Conservation (phyloP, 1,284 basidiomycete genomes). For the Salmacisia buchloeana region DNA sequence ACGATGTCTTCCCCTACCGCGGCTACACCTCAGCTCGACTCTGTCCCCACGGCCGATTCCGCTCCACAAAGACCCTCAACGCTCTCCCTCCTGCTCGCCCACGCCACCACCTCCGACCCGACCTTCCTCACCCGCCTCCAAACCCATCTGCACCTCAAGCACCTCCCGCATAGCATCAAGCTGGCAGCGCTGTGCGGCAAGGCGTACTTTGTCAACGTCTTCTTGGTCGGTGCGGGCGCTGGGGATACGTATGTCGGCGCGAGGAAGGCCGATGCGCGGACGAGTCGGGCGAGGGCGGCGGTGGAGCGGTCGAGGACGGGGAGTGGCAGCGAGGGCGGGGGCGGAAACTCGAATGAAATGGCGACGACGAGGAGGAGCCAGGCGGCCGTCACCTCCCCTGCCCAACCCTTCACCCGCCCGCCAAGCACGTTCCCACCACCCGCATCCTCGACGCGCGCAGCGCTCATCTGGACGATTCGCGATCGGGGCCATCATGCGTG, state of each 20-base stretch:
- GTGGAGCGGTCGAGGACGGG: background rate
- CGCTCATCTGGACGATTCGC: background rate
- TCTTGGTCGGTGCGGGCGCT: background rate
- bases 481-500: constrained; percentile 3
- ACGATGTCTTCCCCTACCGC: no score
- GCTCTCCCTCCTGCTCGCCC: background rate
- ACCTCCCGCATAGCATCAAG: background rate
- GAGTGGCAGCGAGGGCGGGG: background rate
- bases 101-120: background rate
- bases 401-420: no score
- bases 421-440: no score
- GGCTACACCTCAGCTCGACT: no score
- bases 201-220: background rate
- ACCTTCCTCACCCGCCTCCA: no score
- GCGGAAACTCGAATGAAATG: background rate
- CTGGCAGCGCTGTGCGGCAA: background rate
- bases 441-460: background rate
- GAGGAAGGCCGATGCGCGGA: background rate
- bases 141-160: no score
- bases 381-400: no score
- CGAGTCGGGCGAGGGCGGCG: background rate
- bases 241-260: constrained; percentile 1
- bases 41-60: background rate
- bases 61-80: no score
- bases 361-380: background rate